Evolutionary conservation across 805 yeast genomes (phyloP), one percentile per base, ranked within the genome.

Genomic region (Metschnikowia anglica): DNA sequence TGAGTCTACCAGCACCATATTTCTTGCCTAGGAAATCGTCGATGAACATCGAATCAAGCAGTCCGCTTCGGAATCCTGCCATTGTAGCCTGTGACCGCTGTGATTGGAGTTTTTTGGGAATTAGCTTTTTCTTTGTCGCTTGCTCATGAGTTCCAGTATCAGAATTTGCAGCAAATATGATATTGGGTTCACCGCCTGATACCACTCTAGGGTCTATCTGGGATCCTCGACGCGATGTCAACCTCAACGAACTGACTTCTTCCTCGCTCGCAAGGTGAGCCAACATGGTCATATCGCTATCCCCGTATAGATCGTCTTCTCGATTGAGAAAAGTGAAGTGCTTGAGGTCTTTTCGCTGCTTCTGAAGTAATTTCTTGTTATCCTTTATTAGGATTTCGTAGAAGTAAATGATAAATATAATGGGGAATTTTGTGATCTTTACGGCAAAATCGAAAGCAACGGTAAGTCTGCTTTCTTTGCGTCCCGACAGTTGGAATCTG

Each of bases 11-110:
- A 34, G 39, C 30, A 5, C 66, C 66, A 39, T 59, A 64, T 37
- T 57, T 59, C 36, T 55, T 58, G 24, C 61, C 56, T 19, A 66
- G 47, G 16, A 62, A 48, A 35, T 65, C 70, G 39, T 66, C 71
- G 32, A 65, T 60, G 36, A 66, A 63, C 26, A 65, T 45, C 18
- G 69, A 63, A 44, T 68, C 73, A 29, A 68, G 65, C 39, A 70
- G 68, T 32, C 70, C 71, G 28, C 68, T 65, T 28, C 66, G 56
- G 37, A 65, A 58, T 37, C 64, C 65, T 3, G 62, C 62, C 28
- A 68, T 45, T 1, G 72, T 66, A 21, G 61, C 56, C 11, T 64
- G 61, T 5, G 71, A 66, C 35, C 59, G 59, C 18, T 58, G 58
- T 6, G 64, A 68, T 1, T 48, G 45, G 16, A 65, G 47, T 16